Percentiles rank a stretch among this genome's conserved stretches.
phyloP scores from a whole-genome alignment of 2,329 filamentous ascomycete species.

The Aspergillus sp. region DNA sequence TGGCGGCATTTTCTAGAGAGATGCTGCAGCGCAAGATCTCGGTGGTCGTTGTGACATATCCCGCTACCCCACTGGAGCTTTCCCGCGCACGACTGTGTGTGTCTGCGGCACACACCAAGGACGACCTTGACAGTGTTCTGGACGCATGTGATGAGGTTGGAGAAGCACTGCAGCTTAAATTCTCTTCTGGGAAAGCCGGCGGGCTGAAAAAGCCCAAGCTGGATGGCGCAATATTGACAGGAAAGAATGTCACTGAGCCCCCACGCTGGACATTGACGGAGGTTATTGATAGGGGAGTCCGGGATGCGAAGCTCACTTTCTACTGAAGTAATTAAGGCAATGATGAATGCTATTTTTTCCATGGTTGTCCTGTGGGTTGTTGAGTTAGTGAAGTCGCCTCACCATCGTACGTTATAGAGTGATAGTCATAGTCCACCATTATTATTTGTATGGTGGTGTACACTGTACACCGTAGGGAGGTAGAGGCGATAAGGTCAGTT shows the following conservation, averaged over 20 bases:
- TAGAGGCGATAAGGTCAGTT: too few relatives aligned
- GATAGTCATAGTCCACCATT: neutral
- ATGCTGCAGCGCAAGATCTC: constrained; percentile 97
- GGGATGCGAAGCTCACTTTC: constrained; percentile 69
- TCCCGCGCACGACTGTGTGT: constrained; percentile 92
- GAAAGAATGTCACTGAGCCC: constrained; percentile 54
- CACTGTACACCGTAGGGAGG: too few relatives aligned
- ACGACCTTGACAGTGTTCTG: constrained; percentile 84
- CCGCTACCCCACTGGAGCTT: constrained; percentile 87
- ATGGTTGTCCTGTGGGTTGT: too few relatives aligned
- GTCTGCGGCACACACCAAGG: constrained; percentile 92
- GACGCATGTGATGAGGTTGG: constrained; percentile 89
- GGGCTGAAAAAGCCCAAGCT: constrained; percentile 69
- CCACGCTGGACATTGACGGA: constrained; percentile 79
- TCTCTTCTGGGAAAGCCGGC: constrained; percentile 85
- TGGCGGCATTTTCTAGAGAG: constrained; percentile 93
- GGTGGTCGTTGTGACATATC: constrained; percentile 92
- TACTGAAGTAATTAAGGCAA: constrained; percentile 46
- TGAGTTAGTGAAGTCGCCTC: neutral
- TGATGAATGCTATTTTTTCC: neutral
- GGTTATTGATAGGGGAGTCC: constrained; percentile 67
- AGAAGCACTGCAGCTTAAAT: constrained; percentile 85
- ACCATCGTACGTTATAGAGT: neutral
- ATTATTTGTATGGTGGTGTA: neutral
- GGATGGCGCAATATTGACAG: neutral